phyloP scores from a whole-genome alignment of 1,284 basidiomycete species.

The Cutaneotrichosporon arboriforme region DNA sequence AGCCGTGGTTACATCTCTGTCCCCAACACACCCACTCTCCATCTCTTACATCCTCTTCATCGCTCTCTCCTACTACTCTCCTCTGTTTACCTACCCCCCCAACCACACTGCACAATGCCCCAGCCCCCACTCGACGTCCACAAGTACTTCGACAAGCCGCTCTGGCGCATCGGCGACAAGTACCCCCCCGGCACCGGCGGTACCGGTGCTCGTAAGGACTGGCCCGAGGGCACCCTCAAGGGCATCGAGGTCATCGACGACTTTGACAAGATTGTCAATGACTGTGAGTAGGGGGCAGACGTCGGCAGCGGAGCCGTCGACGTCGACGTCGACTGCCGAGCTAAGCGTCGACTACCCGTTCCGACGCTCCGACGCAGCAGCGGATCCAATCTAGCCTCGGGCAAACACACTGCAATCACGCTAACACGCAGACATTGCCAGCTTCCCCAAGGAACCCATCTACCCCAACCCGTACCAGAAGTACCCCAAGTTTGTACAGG shows the following conservation, averaged over 20 bases:
- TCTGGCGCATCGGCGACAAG: slow-evolving; percentile 38
- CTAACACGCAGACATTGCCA: slow-evolving; percentile 16
- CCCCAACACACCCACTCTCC: not conserved
- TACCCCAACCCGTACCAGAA: slow-evolving; percentile 43
- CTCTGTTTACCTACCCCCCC: not conserved
- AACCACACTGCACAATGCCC: slow-evolving; percentile 39
- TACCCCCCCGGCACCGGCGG: slow-evolving; percentile 48
- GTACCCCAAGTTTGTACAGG: slow-evolving; percentile 46
- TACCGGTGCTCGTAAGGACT: slow-evolving; percentile 41
- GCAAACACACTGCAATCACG: not conserved
- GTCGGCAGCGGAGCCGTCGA: not conserved
- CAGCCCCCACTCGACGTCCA: slow-evolving; percentile 45
- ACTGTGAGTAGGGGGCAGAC: slow-evolving; percentile 34
- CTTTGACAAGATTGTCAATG: slow-evolving; percentile 33
- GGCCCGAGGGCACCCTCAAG: slow-evolving; percentile 38
- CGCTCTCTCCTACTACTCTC: not conserved
- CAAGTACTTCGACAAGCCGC: slow-evolving; percentile 41
- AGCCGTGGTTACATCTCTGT: no score
- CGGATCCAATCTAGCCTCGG: no score
- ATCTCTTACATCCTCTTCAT: not conserved
- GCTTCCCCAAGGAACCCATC: slow-evolving; percentile 34
- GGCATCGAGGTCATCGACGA: slow-evolving; percentile 42
- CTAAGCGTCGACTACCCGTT: not conserved
- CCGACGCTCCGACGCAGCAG: not conserved
- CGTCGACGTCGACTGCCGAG: no score